Conservation (phyloP, 1,284 basidiomycete species). For the Mycocalia duriaeana region DNA sequence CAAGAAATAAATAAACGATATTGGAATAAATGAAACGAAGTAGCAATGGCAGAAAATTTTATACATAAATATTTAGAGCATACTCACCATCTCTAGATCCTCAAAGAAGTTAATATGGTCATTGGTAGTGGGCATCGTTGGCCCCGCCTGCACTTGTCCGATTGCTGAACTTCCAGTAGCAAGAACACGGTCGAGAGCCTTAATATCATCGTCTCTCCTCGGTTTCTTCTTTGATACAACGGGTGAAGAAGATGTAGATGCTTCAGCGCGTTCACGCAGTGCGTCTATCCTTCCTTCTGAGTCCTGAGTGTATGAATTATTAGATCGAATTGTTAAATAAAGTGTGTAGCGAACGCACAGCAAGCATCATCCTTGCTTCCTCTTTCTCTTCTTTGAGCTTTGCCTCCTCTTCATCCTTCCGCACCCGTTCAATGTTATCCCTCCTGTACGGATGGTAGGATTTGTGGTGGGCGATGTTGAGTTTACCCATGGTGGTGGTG, state of each 20-base stretch:
- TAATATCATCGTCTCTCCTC: conserved; percentile 35
- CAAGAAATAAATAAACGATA: no score
- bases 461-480: conserved; percentile 87
- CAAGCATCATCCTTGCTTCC: conserved; percentile 67
- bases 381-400: conserved; percentile 55
- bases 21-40: no score
- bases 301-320: conserved; percentile 41
- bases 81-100: conserved; percentile 59
- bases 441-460: conserved; percentile 82
- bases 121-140: conserved; percentile 37
- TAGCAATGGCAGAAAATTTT: no score
- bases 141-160: conserved; percentile 16
- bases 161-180: conserved; percentile 22
- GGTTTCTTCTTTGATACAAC: no score
- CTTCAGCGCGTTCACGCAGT: conserved; percentile 57
- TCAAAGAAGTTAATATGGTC: conserved; percentile 79
- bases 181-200: conserved; percentile 27
- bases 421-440: conserved; percentile 80
- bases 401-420: conserved; percentile 79
- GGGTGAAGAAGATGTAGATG: conserved; percentile 17
- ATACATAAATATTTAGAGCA: no score
- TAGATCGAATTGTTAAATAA: conserved; percentile 12
- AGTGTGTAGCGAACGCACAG: conserved; percentile 39
- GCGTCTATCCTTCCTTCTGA: conserved; percentile 72
- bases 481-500: conserved; percentile 60